Conservation (phyloP, 2,329 filamentous ascomycete genomes). For the Fonsecaea monophora region DNA sequence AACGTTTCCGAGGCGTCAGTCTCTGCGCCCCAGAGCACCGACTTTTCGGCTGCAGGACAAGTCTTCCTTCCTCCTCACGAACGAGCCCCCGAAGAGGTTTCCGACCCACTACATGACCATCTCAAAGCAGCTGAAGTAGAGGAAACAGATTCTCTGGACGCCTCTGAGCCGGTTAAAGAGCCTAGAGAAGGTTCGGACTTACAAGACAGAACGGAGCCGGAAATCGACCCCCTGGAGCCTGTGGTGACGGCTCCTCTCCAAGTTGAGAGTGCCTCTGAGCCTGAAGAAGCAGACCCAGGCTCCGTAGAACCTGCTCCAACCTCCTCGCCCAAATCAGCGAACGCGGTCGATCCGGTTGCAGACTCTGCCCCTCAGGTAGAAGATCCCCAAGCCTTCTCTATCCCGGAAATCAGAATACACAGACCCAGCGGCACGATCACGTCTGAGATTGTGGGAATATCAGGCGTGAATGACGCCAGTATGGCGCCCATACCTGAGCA, state of each 20-base stretch:
- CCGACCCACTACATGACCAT: constrained; percentile 14
- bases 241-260: not conserved
- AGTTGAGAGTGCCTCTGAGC: not conserved
- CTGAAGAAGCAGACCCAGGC: not conserved
- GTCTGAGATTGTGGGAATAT: constrained; percentile 14
- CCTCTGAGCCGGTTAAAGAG: not conserved
- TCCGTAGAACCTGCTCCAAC: not conserved
- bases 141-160: not conserved
- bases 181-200: not conserved
- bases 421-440: constrained; percentile 32
- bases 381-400: not conserved
- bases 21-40: constrained; percentile 23
- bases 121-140: not conserved
- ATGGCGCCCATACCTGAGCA: constrained; percentile 12
- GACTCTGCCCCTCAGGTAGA: not conserved
- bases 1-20: constrained; percentile 35
- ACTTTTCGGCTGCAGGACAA: constrained; percentile 30
- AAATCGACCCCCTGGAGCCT: not conserved
- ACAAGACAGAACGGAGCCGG: not conserved
- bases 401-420: constrained; percentile 30
- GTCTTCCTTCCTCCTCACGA: constrained; percentile 30
- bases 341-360: not conserved
- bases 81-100: constrained; percentile 10
- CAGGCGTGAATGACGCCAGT: constrained; percentile 8
- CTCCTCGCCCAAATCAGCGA: constrained; percentile 16